These are phyloP conservation scores for Globisporangium abappressorium DNA, from an alignment of 352 stramenopile species.

Conservation along the genomic window DNA sequence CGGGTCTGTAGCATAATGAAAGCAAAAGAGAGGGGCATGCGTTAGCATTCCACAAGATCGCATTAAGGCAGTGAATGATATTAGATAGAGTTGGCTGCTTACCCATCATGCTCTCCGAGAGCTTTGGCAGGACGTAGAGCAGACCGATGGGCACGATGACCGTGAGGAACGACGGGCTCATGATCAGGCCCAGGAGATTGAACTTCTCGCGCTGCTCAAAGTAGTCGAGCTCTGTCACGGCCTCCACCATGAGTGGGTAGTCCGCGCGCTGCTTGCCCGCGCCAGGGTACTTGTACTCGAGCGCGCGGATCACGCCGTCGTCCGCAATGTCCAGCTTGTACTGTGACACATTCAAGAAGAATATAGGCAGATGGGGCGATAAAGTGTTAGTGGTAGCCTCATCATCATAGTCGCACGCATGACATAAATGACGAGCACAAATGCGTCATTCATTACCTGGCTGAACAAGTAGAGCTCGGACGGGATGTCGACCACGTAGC, in stretches of 20 bases:
- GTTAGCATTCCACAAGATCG: neutral
- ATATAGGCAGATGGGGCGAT: neutral
- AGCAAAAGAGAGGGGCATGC: neutral
- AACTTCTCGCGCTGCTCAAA: conserved; percentile 86
- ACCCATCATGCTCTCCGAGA: conserved; percentile 79
- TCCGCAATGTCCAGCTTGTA: conserved; percentile 14
- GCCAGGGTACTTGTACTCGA: conserved; percentile 83
- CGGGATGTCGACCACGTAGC: conserved; percentile 76
- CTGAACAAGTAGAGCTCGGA: conserved; percentile 71
- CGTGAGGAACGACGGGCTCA: conserved; percentile 82
- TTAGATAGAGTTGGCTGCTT: conserved; percentile 19
- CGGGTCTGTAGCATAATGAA: conserved; percentile 39
- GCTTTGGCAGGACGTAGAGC: conserved; percentile 77
- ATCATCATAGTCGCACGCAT: neutral
- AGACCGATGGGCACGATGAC: conserved; percentile 73
- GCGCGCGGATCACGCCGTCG: conserved; percentile 17
- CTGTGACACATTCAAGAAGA: neutral
- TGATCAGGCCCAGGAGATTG: conserved; percentile 65
- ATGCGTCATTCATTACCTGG: conserved; percentile 24
- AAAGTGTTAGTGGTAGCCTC: neutral
- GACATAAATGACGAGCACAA: neutral
- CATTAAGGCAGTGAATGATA: neutral
- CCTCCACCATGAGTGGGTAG: conserved; percentile 64
- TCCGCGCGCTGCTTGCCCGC: conserved; percentile 53
- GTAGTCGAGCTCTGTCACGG: conserved; percentile 72